Evolutionary conservation across 352 stramenopile species (phyloP).

Genomic region (Globisporangium nunn): DNA sequence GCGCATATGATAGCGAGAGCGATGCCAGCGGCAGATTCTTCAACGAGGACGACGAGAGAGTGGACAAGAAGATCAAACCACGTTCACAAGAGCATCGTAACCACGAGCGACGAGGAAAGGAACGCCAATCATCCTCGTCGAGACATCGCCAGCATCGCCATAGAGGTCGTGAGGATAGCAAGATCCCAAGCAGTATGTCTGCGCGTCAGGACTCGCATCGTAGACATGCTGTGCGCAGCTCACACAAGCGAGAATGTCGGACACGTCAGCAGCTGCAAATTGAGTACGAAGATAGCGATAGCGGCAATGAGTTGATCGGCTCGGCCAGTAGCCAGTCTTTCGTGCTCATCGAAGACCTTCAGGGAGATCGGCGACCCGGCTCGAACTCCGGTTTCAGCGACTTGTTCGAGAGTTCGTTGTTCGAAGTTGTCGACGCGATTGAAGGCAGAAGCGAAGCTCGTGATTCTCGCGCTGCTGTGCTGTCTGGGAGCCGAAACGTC

Average conservation of each 20-base stretch:
- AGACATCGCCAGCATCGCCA: neutral
- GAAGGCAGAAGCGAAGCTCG: slow-evolving; percentile 10
- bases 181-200: neutral
- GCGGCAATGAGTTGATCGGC: slow-evolving; percentile 8
- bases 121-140: neutral
- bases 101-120: neutral
- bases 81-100: neutral
- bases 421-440: slow-evolving; percentile 39
- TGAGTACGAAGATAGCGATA: neutral
- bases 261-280: neutral
- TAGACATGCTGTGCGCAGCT: neutral
- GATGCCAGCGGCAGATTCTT: neutral
- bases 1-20: neutral
- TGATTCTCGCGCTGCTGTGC: neutral
- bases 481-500: neutral
- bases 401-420: slow-evolving; percentile 38
- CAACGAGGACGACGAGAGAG: neutral
- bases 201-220: neutral
- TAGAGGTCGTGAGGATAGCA: neutral
- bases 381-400: slow-evolving; percentile 12
- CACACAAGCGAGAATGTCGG: neutral
- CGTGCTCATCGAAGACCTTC: slow-evolving; percentile 8
- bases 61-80: neutral
- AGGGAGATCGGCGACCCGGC: neutral
- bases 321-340: slow-evolving; percentile 3